These are phyloP conservation scores for Metschnikowia santaceciliae DNA, from an alignment of 805 yeast species.

Conservation along the genomic window DNA sequence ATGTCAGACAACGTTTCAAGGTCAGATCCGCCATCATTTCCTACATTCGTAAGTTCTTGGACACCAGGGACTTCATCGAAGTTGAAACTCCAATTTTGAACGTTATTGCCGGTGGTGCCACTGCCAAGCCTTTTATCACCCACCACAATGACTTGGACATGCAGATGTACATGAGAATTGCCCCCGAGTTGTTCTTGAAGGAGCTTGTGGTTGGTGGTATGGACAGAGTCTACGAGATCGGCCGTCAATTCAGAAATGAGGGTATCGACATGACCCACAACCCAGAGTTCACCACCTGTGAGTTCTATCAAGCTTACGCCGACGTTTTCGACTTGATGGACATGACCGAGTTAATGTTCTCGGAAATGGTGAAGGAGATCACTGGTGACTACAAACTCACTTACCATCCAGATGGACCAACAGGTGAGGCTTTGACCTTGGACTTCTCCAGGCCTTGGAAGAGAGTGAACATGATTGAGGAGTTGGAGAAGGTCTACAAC, in stretches of 20 bases:
- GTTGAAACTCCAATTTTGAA: constrained; percentile 99
- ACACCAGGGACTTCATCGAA: constrained; percentile 80
- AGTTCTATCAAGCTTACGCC: constrained; percentile 96
- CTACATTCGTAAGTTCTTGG: constrained; percentile 84
- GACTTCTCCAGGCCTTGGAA: constrained; percentile 98
- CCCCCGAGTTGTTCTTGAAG: constrained; percentile 94
- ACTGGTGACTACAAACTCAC: constrained; percentile 82
- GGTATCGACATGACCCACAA: constrained; percentile 98
- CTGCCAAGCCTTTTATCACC: constrained; percentile 96
- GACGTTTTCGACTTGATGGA: constrained; percentile 95
- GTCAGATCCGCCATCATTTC: constrained; percentile 87
- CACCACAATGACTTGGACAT: constrained; percentile 95
- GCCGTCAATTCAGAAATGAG: constrained; percentile 98
- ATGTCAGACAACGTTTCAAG: constrained; percentile 80
- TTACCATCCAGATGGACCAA: constrained; percentile 94
- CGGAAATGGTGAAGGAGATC: constrained; percentile 95
- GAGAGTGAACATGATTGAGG: constrained; percentile 96
- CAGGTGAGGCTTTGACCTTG: constrained; percentile 69
- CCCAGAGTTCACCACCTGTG: constrained; percentile 99
- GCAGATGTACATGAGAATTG: constrained; percentile 97
- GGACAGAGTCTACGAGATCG: constrained; percentile 97
- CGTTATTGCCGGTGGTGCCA: constrained; percentile 98
- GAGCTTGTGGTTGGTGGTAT: constrained; percentile 97
- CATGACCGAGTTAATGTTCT: constrained; percentile 86
- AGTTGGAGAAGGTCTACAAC: constrained; percentile 78